Percentiles rank a stretch among this genome's conserved stretches.
These are phyloP conservation scores for Musa troglodytarum DNA, from an alignment of 176 grass and related monocot species.

Conservation along the genomic window DNA sequence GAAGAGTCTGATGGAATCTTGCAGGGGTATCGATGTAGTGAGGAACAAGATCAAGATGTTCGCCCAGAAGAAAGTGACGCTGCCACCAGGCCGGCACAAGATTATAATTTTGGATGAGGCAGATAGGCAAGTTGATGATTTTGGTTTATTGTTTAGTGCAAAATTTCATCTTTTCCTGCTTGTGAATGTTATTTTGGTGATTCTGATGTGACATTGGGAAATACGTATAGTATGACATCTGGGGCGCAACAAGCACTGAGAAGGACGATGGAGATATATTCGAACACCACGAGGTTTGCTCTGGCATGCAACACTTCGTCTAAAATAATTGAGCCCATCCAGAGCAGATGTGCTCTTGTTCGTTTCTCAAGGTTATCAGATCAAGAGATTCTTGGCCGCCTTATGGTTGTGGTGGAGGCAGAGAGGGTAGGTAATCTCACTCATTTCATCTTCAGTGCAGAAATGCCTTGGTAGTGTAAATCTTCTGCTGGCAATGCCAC, in stretches of 20 bases:
- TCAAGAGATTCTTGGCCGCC: constrained; percentile 79
- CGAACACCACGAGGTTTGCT: constrained; percentile 89
- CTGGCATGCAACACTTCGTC: constrained; percentile 96
- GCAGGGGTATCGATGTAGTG: constrained; percentile 88
- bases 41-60: constrained; percentile 99
- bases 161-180: neutral
- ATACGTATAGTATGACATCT: constrained; percentile 72
- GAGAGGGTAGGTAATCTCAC: constrained; percentile 80
- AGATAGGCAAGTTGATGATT: constrained; percentile 51
- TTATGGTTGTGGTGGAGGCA: constrained; percentile 81
- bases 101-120: constrained; percentile 91
- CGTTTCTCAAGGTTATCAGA: constrained; percentile 88
- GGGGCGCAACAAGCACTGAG: constrained; percentile 90
- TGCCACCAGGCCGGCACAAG: constrained; percentile 76
- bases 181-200: neutral
- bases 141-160: neutral
- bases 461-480: neutral
- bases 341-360: constrained; percentile 92
- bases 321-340: constrained; percentile 97
- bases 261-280: constrained; percentile 98
- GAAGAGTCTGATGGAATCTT: constrained; percentile 4
- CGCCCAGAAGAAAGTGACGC: constrained; percentile 91
- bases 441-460: neutral
- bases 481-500: neutral
- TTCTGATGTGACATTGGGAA: constrained; percentile 11